Base-by-base conservation (phyloP, 176 grass and related monocot genomes). In the Eleusine indica region DNA sequence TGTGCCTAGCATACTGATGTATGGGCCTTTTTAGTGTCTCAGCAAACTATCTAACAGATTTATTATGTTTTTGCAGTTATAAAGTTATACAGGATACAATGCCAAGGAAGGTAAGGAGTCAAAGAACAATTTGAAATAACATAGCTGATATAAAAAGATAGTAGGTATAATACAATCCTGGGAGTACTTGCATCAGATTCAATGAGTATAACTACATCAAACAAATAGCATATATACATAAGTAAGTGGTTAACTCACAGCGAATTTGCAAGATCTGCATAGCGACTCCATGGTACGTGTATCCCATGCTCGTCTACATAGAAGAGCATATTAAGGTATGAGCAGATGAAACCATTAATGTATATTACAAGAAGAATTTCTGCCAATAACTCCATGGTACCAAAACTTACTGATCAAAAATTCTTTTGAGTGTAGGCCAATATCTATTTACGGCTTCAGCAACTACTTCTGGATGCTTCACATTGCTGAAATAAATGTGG, bases 231-330 rank as follows among this genome's bases (percentile, higher is more conserved):
- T 60, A 15, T 44, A 71, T 40, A 69, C 22, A 73, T 66, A 81
- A 82, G 17, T 66, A 81, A 82, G 17, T 29, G 15, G 80, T 68
- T 46, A 73, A 90, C 93, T 99, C 82, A 99, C 96, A 88, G 96
- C 93, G 83, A 96, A 99, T 94, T 99, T 99, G 79, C 91, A 99
- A 52, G 91, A 87, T 60, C 93, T 87, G 75, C 96, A 99, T 52
- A 99, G 58, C n/a, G 93, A 99, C 67, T 99, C 96, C 96, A 99
- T 99, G 70, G 93, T 99, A 48, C 89, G 73, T 66, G 92, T 96
- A 88, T 99, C 96, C 96, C 96, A 96, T 77, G 93, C 96, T 68
- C 96, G 93, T 61, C 96, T 99, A 73, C 30, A 12, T 62, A 92
- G 63, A 74, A 40, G 51, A 80, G 47, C n/a, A 82, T 64, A 82